A percentile compares a stretch with the other conserved stretches of the same genome.
phyloP scores from a whole-genome alignment of 306 rosid species.

The peach (Prunus persica) region Prunus_persica_NCBIv2 NC_034012.1:8751501-8752000 shows the following conservation, averaged over 20 bases:
- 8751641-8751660: background rate
- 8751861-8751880: conserved; percentile 32
- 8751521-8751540: conserved; percentile 38
- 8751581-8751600: conserved; percentile 39
- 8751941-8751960: conserved; percentile 37
- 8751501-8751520: background rate
- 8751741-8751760: background rate
- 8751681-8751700: conserved; percentile 47
- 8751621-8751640: conserved; percentile 18
- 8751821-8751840: conserved; percentile 11
- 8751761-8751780: background rate
- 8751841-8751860: conserved; percentile 21
- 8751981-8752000: conserved; percentile 34
- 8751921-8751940: conserved; percentile 32
- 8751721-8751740: conserved; percentile 37
- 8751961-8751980: conserved; percentile 46
- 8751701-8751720: conserved; percentile 40
- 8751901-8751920: conserved; percentile 24
- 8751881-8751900: conserved; percentile 7
- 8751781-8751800: background rate
- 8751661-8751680: conserved; percentile 49
- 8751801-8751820: background rate
- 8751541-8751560: conserved; percentile 49
- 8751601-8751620: background rate
- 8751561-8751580: conserved; percentile 36